These are phyloP conservation scores for Lobulomyces angularis DNA, from an alignment of 192 early-diverging fungal species.

Conservation along the genomic window DNA sequence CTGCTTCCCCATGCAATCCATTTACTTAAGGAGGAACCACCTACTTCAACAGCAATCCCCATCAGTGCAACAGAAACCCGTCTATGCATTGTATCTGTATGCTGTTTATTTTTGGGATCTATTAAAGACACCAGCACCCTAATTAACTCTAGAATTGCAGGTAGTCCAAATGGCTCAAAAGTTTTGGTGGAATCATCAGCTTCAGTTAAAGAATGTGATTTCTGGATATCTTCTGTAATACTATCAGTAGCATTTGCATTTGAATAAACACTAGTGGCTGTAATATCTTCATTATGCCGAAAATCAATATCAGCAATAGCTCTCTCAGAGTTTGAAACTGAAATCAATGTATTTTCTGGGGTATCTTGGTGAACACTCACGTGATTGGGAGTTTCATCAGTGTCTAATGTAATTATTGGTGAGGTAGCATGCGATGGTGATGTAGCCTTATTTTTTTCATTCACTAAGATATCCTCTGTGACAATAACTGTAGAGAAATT, in stretches of 20 bases:
- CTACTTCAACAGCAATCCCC: conserved; percentile 74
- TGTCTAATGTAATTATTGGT: too few relatives aligned
- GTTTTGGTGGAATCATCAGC: conserved; percentile 29
- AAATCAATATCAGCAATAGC: too few relatives aligned
- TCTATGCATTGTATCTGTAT: conserved; percentile 85
- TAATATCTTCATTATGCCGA: too few relatives aligned
- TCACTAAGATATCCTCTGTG: too few relatives aligned
- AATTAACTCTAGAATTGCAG: conserved; percentile 77
- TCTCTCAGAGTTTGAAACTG: too few relatives aligned
- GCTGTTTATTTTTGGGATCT: conserved; percentile 79
- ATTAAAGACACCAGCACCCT: conserved; percentile 80
- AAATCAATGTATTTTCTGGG: too few relatives aligned
- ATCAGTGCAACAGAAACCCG: conserved; percentile 80
- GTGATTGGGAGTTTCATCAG: too few relatives aligned
- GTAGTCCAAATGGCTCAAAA: conserved; percentile 59
- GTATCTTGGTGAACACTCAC: too few relatives aligned
- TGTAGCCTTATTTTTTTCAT: too few relatives aligned
- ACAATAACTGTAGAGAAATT: too few relatives aligned
- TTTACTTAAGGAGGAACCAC: conserved; percentile 59
- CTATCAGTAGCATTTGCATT: background rate
- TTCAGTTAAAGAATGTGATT: too few relatives aligned
- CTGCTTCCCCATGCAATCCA: conserved; percentile 25
- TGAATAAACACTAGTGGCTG: background rate
- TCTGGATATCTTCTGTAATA: background rate
- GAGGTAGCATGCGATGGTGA: too few relatives aligned